Conservation (phyloP, 768 basidiomycete species). For the Holtermannia corniformis region DNA sequence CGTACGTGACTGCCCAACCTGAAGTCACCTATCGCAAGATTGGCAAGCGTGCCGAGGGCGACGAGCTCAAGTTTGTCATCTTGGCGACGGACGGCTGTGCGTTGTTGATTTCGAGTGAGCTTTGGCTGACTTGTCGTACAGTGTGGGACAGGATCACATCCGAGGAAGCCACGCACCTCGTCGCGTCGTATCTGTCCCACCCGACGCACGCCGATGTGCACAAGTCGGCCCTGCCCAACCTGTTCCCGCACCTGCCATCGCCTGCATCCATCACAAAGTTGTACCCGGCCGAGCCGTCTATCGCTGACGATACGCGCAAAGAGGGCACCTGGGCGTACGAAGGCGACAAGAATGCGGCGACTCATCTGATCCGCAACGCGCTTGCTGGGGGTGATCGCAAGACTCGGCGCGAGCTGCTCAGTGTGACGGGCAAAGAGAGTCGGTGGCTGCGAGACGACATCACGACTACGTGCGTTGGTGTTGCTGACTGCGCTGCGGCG, state of each 20-base stretch:
- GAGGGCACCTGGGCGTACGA: constrained; percentile 31
- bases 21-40: constrained; percentile 35
- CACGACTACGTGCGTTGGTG: constrained; percentile 33
- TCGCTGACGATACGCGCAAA: not conserved
- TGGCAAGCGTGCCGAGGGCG: constrained; percentile 12
- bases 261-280: not conserved
- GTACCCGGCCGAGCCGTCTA: constrained; percentile 11
- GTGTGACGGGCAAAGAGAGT: constrained; percentile 23
- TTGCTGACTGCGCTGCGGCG: not conserved
- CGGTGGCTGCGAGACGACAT: constrained; percentile 40
- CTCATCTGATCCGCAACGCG: constrained; percentile 39
- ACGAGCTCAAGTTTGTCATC: constrained; percentile 35
- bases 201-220: constrained; percentile 25
- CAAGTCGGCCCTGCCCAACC: constrained; percentile 18
- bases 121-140: constrained; percentile 2
- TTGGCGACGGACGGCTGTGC: constrained; percentile 41
- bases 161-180: constrained; percentile 35
- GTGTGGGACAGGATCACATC: constrained; percentile 41
- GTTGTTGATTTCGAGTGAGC: constrained; percentile 4
- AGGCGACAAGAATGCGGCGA: constrained; percentile 37
- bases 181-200: constrained; percentile 31
- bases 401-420: constrained; percentile 29
- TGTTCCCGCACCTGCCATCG: constrained; percentile 12
- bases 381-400: constrained; percentile 29
- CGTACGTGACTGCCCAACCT: constrained; percentile 38